These are phyloP conservation scores for Acer campestre DNA, from an alignment of 345 rosid species.

Conservation along the genomic window DNA sequence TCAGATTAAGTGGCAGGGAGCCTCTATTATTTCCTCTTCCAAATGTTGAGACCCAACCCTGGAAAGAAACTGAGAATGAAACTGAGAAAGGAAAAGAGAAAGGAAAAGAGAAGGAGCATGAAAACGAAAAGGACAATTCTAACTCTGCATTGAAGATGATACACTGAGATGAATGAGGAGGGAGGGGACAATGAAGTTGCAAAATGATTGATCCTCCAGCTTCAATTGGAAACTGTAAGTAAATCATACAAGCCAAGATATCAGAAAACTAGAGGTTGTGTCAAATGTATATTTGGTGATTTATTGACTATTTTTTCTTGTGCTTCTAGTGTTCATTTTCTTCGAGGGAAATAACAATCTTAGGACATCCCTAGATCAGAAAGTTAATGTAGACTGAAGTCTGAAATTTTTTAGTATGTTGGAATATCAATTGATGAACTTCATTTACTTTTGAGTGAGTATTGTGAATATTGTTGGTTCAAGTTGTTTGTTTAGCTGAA, in stretches of 20 bases:
- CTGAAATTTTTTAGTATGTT: neutral
- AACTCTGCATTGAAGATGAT: too few species aligned
- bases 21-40: constrained; percentile 24
- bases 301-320: neutral
- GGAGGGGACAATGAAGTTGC: constrained; percentile 41
- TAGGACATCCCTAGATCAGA: neutral
- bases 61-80: constrained; percentile 37
- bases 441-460: neutral
- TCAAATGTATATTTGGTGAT: constrained; percentile 1
- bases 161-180: constrained; percentile 45
- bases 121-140: constrained; percentile 41
- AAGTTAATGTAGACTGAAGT: constrained; percentile 7
- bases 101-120: constrained; percentile 23
- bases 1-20: constrained; percentile 75
- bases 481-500: neutral
- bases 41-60: constrained; percentile 36
- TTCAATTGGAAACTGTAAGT: constrained; percentile 21
- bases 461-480: neutral
- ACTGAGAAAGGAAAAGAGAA: constrained; percentile 35
- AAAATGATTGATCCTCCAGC: constrained; percentile 28
- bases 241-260: constrained; percentile 17
- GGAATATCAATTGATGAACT: neutral
- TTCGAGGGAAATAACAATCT: neutral
- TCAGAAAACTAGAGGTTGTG: neutral
- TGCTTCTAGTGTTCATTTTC: neutral